These are phyloP conservation scores for Noccaea caerulescens DNA, from an alignment of 345 rosid species.

Conservation along the genomic window DNA sequence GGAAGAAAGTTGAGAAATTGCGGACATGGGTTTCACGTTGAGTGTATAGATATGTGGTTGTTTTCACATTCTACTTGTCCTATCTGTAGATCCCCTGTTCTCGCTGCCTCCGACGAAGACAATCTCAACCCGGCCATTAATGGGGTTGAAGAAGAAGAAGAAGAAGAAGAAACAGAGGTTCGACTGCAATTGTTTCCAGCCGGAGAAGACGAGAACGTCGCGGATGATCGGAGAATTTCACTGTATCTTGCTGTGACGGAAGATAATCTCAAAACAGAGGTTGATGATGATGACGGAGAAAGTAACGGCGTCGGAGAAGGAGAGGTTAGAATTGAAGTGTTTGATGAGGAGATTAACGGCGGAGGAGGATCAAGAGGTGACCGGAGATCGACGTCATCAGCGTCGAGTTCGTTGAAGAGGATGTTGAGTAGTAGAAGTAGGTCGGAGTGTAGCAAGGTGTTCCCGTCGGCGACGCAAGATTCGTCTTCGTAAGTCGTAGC, in stretches of 20 bases:
- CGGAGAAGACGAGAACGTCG: constrained; percentile 35
- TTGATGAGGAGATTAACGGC: constrained; percentile 32
- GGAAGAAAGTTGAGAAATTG: constrained; percentile 66
- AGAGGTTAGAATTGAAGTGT: constrained; percentile 43
- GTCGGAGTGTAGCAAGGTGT: constrained; percentile 57
- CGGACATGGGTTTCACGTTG: constrained; percentile 75
- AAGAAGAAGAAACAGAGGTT: constrained; percentile 33
- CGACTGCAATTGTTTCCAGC: constrained; percentile 13
- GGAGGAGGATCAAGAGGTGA: constrained; percentile 40
- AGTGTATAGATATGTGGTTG: constrained; percentile 88
- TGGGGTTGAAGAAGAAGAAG: constrained; percentile 26
- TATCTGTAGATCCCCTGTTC: constrained; percentile 57
- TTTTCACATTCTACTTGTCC: constrained; percentile 74
- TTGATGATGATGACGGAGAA: constrained; percentile 3
- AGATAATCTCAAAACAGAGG: constrained; percentile 33
- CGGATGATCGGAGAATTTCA: constrained; percentile 19
- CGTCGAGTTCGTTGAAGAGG: constrained; percentile 57
- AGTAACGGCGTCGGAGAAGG: constrained; percentile 20
- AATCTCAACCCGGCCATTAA: constrained; percentile 41
- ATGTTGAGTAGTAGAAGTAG: constrained; percentile 68
- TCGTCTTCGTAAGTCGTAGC: constrained; percentile 14
- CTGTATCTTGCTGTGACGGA: constrained; percentile 22
- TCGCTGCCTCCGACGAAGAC: background rate
- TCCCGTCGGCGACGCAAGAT: constrained; percentile 46
- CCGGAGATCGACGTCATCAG: constrained; percentile 44